Evolutionary conservation across 1,284 basidiomycete species (phyloP).

Genomic region (Tilletia horrida): DNA sequence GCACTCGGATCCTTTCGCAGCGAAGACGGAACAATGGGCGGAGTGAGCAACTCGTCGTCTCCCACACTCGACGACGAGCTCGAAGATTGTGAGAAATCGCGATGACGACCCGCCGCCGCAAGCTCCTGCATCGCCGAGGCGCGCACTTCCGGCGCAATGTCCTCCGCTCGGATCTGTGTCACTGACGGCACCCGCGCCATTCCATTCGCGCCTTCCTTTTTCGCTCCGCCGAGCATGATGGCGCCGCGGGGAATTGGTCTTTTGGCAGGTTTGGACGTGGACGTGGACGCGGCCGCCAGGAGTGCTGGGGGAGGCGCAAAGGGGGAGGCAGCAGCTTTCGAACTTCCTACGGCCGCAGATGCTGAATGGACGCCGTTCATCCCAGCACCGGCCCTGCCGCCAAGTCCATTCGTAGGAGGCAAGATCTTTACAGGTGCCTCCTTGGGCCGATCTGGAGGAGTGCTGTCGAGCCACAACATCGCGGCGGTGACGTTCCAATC

Average conservation of each 20-base stretch:
- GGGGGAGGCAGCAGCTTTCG: too few relatives aligned
- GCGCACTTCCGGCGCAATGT: slow-evolving; percentile 1
- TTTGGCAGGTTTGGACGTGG: not conserved
- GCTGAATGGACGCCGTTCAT: too few relatives aligned
- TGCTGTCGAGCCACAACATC: slow-evolving; percentile 8
- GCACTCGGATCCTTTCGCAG: not conserved
- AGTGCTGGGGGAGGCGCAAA: too few relatives aligned
- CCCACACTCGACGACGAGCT: too few relatives aligned
- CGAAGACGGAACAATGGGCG: slow-evolving; percentile 9
- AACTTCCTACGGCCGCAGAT: too few relatives aligned
- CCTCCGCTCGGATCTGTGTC: slow-evolving; percentile 1
- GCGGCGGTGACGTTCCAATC: slow-evolving; percentile 9
- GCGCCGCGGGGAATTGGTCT: slow-evolving; percentile 7
- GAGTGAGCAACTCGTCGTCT: not conserved
- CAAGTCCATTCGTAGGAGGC: not conserved
- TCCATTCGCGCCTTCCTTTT: not conserved
- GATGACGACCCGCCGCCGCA: not conserved
- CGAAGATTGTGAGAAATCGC: not conserved
- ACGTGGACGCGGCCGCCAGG: too few relatives aligned
- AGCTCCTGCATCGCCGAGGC: slow-evolving; percentile 7
- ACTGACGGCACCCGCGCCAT: not conserved
- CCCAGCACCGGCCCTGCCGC: too few relatives aligned
- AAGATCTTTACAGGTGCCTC: not conserved
- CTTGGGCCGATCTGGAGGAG: too few relatives aligned
- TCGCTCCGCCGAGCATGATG: slow-evolving; percentile 10